Conservation (phyloP, 139 green algal genomes). For the Auxenochlorella protothecoides region DNA sequence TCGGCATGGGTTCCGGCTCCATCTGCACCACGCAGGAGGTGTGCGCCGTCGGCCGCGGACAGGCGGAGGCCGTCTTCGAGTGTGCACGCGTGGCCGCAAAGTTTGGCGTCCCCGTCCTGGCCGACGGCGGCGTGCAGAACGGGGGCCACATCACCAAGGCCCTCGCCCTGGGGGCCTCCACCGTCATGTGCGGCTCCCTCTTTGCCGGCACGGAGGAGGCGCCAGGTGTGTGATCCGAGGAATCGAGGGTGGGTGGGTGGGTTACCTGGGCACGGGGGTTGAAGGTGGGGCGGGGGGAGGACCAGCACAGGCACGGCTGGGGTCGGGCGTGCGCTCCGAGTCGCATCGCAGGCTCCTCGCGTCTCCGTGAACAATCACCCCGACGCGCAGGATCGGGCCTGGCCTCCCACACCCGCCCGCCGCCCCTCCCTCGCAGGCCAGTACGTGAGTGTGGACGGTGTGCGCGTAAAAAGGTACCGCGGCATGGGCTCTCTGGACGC, state of each 20-base stretch:
- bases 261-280: no score
- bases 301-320: not conserved
- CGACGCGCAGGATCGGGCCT: not conserved
- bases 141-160: conserved; percentile 93
- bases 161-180: conserved; percentile 82
- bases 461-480: conserved; percentile 87
- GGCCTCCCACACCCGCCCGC: not conserved
- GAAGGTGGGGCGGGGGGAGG: not conserved
- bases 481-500: conserved; percentile 95
- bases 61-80: conserved; percentile 94
- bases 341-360: not conserved
- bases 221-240: conserved; percentile 41
- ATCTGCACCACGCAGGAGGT: conserved; percentile 99
- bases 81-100: conserved; percentile 43
- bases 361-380: not conserved
- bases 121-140: conserved; percentile 94
- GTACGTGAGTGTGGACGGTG: conserved; percentile 64
- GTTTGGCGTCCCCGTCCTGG: conserved; percentile 79
- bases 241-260: not conserved
- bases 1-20: conserved; percentile 95
- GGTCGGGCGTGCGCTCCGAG: not conserved
- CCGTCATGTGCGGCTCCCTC: conserved; percentile 93
- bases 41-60: conserved; percentile 91
- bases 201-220: conserved; percentile 92
- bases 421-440: conserved; percentile 37